Conservation (phyloP, 1,284 basidiomycete species). For the Mycosarcoma maydis region DNA sequence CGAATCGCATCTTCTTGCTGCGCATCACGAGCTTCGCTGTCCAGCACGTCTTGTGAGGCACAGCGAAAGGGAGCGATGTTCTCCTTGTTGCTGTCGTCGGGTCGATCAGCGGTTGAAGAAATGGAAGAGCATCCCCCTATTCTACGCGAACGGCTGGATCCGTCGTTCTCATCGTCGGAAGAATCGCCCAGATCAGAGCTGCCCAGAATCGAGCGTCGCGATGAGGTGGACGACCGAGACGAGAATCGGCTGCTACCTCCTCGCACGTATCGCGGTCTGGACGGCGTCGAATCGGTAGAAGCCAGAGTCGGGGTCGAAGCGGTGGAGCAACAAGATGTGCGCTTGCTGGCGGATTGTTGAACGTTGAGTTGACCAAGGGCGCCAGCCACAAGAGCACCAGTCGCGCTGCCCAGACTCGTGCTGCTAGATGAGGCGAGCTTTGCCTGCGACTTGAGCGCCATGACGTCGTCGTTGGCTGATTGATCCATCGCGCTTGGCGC, state of each 20-base stretch:
- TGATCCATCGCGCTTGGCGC: conserved; percentile 1
- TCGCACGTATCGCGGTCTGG: conserved; percentile 18
- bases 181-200: conserved; percentile 44
- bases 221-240: conserved; percentile 27
- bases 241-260: conserved; percentile 19
- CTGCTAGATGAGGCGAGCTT: conserved; percentile 4
- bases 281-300: conserved; percentile 16
- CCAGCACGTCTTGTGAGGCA: conserved; percentile 31
- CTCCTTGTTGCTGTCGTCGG: conserved; percentile 65
- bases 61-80: conserved; percentile 62
- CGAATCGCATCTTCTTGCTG: conserved; percentile 50
- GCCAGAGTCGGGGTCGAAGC: too few species aligned
- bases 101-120: conserved; percentile 8
- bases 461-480: conserved; percentile 12
- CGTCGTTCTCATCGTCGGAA: conserved; percentile 45
- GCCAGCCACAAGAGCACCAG: conserved; percentile 22
- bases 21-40: conserved; percentile 39
- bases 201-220: conserved; percentile 39
- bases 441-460: conserved; percentile 23
- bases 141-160: conserved; percentile 12
- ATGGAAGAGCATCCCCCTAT: conserved; percentile 50
- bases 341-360: conserved; percentile 14
- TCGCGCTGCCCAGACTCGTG: not conserved
- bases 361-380: conserved; percentile 29
- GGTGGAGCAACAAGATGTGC: conserved; percentile 10